Percentiles rank a stretch among this genome's conserved stretches.
Conservation (phyloP, 2,329 filamentous ascomycete species). For the Parastagonospora avenae region DNA sequence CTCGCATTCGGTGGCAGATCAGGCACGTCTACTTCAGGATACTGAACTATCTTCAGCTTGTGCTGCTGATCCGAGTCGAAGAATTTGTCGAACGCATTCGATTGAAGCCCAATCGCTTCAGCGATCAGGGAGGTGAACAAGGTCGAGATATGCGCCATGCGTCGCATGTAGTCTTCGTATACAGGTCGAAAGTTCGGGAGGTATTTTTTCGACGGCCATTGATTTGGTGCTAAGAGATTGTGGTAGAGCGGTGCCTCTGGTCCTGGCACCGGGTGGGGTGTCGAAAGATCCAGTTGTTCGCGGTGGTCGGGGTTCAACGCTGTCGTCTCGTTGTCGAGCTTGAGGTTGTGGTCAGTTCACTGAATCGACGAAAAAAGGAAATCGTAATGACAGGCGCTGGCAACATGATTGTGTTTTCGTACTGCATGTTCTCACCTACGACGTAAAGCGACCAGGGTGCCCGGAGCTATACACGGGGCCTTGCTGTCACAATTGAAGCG, state of each 20-base stretch:
- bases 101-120: conserved; percentile 76
- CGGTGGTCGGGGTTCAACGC: conserved; percentile 77
- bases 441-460: no score
- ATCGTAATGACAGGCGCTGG: background rate
- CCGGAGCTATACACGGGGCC: no score
- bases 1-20: conserved; percentile 33
- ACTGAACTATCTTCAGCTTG: conserved; percentile 89
- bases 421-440: no score
- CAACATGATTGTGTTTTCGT: background rate
- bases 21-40: conserved; percentile 65
- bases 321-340: conserved; percentile 66
- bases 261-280: conserved; percentile 70
- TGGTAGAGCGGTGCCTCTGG: conserved; percentile 70
- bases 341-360: conserved; percentile 30
- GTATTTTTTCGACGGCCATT: conserved; percentile 72
- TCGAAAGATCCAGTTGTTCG: conserved; percentile 86
- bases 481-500: no score
- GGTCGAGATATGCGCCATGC: conserved; percentile 74
- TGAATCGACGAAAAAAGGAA: conserved; percentile 2
- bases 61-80: conserved; percentile 76
- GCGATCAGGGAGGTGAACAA: conserved; percentile 81
- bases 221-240: conserved; percentile 75
- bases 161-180: conserved; percentile 75
- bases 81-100: conserved; percentile 75
- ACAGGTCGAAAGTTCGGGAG: conserved; percentile 71